Base-by-base conservation (phyloP, 495 filamentous ascomycete species). In the Penicillium parvum region DNA sequence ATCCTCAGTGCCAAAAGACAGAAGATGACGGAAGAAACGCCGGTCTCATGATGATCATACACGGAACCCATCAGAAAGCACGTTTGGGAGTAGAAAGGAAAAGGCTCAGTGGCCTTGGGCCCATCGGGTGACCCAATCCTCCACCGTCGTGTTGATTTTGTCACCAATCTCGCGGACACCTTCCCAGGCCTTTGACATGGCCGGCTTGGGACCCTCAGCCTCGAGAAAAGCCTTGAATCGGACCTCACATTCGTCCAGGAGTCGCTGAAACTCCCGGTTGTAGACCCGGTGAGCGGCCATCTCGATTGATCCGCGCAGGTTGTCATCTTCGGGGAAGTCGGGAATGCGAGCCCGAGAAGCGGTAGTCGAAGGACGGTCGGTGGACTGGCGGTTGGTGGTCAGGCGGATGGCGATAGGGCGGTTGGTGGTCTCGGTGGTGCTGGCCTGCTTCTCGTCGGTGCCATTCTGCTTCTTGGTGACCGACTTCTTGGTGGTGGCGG, bases 201-300 rank as follows among this genome's bases (percentile, higher is more conserved):
- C 39, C 42, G 8, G 38, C 32, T 1, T 35, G 12, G 14, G n/a
- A n/a, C n/a, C n/a, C n/a, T 52, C 22, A 20, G 55, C 42, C 28
- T 44, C 15, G 16, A 51, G 30, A 5, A 40, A 30, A 11, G 26
- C 34, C 10, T 20, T 7, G 28, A 43, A 51, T 17, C 45, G 42
- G 7, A 12, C 23, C 20, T 55, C 25, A 20, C 49, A 59, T 6
- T 52, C 50, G 20, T 51, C 40, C 15, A 61, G 19, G 6, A 14
- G 33, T 22, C 15, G 7, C 15, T 42, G 40, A 12, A 64, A 40
- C 29, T 59, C 43, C 0, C 20, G 32, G 21, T 44, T 27, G n/a
- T 45, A 47, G 4, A 47, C 43, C 3, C 3, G 7, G 34, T 64
- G 45, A 1, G 47, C 12, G 7, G 49, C 35, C 23, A 56, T 14